Evolutionary conservation across 768 basidiomycete genomes (phyloP).

Genomic region (Amanita subjunquillea): DNA sequence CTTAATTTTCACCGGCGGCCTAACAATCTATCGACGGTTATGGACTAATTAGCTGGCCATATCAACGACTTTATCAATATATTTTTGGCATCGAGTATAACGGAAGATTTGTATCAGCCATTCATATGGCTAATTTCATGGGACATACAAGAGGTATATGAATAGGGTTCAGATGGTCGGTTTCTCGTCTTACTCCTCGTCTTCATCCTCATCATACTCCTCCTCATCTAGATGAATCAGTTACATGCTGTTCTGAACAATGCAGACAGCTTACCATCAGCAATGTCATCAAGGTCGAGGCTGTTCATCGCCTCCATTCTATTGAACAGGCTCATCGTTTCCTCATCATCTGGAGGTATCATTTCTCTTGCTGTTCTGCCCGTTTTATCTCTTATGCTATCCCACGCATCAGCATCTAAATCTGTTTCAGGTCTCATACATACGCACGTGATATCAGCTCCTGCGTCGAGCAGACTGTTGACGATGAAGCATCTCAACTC

Average conservation of each 20-base stretch:
- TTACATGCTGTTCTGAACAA: background rate
- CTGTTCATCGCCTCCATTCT: slow-evolving; percentile 42
- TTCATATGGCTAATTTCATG: background rate
- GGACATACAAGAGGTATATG: background rate
- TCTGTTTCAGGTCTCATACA: background rate
- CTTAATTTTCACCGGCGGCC: background rate
- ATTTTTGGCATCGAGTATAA: no score
- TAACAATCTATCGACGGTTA: background rate
- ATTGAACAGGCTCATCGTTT: slow-evolving; percentile 38
- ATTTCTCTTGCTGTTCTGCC: slow-evolving; percentile 47
- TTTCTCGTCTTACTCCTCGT: background rate
- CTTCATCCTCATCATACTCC: slow-evolving; percentile 13
- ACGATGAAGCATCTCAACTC: slow-evolving; percentile 47
- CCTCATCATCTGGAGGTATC: slow-evolving; percentile 41
- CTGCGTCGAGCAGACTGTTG: slow-evolving; percentile 65
- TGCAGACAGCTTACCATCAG: slow-evolving; percentile 33
- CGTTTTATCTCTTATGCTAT: slow-evolving; percentile 65
- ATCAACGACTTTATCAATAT: no score
- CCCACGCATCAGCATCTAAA: background rate
- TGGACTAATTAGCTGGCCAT: no score
- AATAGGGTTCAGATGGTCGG: background rate
- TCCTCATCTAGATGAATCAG: slow-evolving; percentile 9
- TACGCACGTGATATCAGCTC: slow-evolving; percentile 58
- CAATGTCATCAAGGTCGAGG: slow-evolving; percentile 53
- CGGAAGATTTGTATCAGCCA: background rate